phyloP scores from a whole-genome alignment of 768 basidiomycete genomes.

The Termitomyces sp. region DNA sequence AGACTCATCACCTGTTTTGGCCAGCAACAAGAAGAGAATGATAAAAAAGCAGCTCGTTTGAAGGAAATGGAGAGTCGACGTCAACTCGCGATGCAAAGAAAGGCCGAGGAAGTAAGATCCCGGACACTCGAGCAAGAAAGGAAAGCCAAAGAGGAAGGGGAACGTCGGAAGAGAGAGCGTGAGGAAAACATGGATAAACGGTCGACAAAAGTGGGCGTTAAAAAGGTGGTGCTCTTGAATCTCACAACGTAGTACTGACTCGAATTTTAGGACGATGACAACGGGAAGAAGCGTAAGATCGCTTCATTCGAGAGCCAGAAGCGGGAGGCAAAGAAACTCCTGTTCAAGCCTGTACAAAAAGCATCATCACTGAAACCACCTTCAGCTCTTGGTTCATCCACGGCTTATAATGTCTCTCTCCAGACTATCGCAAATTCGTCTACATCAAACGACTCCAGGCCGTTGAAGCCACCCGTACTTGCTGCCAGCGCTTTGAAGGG shows the following conservation, averaged over 20 bases:
- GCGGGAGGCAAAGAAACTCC: slow-evolving; percentile 49
- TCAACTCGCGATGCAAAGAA: slow-evolving; percentile 63
- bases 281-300: slow-evolving; percentile 66
- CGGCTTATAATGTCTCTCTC: slow-evolving; percentile 33
- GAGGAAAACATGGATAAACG: slow-evolving; percentile 74
- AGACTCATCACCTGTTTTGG: slow-evolving; percentile 4
- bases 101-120: slow-evolving; percentile 71
- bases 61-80: slow-evolving; percentile 83
- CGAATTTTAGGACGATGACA: slow-evolving; percentile 55
- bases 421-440: slow-evolving; percentile 21
- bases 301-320: slow-evolving; percentile 49
- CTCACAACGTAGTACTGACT: background rate
- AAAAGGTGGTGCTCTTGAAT: slow-evolving; percentile 40
- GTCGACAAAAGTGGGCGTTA: slow-evolving; percentile 45
- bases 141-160: slow-evolving; percentile 66
- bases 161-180: slow-evolving; percentile 76
- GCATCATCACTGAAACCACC: slow-evolving; percentile 34
- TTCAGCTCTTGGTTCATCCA: slow-evolving; percentile 28
- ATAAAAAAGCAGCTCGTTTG: slow-evolving; percentile 66
- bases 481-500: slow-evolving; percentile 31
- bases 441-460: slow-evolving; percentile 28
- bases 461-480: slow-evolving; percentile 21
- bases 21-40: slow-evolving; percentile 86
- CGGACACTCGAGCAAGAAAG: slow-evolving; percentile 61
- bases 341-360: slow-evolving; percentile 48